Percentiles rank a stretch among this genome's conserved stretches.
phyloP scores from a whole-genome alignment of 2,329 filamentous ascomycete species.

The Tolypocladium nubicola region DNA sequence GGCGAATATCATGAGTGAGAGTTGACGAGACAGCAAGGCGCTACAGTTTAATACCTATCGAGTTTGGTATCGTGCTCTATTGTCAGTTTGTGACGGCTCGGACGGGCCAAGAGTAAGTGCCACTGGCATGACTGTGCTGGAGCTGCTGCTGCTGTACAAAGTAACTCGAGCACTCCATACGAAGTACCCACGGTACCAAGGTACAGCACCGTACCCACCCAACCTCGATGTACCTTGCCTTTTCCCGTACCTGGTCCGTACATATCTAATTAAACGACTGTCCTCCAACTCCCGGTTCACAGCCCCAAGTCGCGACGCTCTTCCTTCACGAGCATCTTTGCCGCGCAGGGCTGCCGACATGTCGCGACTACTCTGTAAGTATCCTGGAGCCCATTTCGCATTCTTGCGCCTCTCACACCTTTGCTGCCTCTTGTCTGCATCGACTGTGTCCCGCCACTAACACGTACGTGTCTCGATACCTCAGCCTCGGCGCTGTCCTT shows the following conservation, averaged over 20 bases:
- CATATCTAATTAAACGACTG: not conserved
- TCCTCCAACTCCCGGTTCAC: not conserved
- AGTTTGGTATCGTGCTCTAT: no score
- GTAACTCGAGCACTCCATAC: no score
- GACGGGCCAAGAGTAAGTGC: not conserved
- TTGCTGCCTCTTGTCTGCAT: not conserved
- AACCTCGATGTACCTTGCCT: not conserved
- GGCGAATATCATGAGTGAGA: not conserved
- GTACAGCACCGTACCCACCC: no score
- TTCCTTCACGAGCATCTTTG: not conserved
- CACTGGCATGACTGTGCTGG: not conserved
- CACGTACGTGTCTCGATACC: not conserved
- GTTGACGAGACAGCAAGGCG: no score
- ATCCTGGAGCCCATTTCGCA: not conserved
- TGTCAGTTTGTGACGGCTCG: no score
- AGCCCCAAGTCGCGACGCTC: not conserved
- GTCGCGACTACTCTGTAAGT: constrained; percentile 45
- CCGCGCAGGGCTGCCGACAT: constrained; percentile 19
- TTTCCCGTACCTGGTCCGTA: no score
- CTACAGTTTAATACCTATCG: no score
- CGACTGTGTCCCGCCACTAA: not conserved
- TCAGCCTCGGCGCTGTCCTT: constrained; percentile 55
- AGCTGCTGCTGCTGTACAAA: no score
- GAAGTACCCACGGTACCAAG: no score
- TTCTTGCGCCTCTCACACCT: not conserved